A percentile compares a stretch with the other conserved stretches of the same genome.
Evolutionary conservation across 345 rosid genomes (phyloP).

Genomic region (Carallia brachiata): DNA sequence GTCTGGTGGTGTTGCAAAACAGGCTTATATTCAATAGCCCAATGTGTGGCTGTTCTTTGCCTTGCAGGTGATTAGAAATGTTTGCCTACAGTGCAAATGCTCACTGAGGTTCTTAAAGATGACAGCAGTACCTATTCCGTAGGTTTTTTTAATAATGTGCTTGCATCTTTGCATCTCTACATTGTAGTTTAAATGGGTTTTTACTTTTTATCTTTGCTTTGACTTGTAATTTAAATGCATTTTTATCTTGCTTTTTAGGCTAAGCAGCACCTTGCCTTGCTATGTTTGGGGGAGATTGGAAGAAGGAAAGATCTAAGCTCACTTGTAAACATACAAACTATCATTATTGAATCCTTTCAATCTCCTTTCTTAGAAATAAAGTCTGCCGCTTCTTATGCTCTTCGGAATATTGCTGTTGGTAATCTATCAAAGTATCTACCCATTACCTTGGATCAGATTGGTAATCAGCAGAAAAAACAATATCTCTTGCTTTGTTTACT

Average conservation of each 20-base stretch:
- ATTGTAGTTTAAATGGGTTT: too few relatives aligned
- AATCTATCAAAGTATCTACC: slow-evolving; percentile 91
- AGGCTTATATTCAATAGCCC: slow-evolving; percentile 93
- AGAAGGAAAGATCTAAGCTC: slow-evolving; percentile 89
- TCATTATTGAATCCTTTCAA: slow-evolving; percentile 93
- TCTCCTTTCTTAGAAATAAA: slow-evolving; percentile 99
- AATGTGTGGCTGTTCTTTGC: slow-evolving; percentile 97
- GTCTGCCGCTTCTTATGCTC: slow-evolving; percentile 98
- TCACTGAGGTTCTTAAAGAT: slow-evolving; percentile 72
- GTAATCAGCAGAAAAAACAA: slow-evolving; percentile 98
- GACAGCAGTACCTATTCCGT: slow-evolving; percentile 78
- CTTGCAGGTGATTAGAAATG: slow-evolving; percentile 92
- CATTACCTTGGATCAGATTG: slow-evolving; percentile 96
- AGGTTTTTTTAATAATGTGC: too few relatives aligned
- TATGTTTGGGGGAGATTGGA: slow-evolving; percentile 96
- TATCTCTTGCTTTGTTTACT: slow-evolving; percentile 95
- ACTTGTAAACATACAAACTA: slow-evolving; percentile 75
- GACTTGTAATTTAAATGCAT: neutral
- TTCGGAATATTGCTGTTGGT: slow-evolving; percentile 98
- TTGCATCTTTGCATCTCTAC: too few relatives aligned
- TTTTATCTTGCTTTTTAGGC: slow-evolving; percentile 42
- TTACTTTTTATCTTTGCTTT: neutral
- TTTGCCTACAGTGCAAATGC: slow-evolving; percentile 93
- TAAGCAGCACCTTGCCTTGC: slow-evolving; percentile 87
- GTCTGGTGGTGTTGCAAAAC: slow-evolving; percentile 94